Conservation (phyloP, 139 green algal species). For the Spirogloea muscicola region DNA sequence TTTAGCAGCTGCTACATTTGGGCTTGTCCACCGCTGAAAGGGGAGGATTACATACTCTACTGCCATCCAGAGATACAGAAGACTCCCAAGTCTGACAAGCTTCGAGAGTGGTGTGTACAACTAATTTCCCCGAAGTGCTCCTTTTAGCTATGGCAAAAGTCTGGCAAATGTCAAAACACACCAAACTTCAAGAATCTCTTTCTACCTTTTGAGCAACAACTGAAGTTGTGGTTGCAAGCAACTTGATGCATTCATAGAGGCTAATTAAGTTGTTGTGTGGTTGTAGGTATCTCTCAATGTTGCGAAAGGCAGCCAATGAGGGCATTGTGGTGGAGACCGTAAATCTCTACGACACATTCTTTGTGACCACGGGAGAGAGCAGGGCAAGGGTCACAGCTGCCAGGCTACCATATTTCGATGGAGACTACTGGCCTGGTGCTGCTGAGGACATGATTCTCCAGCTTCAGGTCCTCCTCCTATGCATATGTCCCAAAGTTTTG, state of each 20-base stretch:
- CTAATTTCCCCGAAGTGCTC: too few species aligned
- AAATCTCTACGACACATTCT: conserved; percentile 95
- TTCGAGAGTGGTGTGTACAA: conserved; percentile 90
- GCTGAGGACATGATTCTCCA: conserved; percentile 58
- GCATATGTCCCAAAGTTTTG: too few species aligned
- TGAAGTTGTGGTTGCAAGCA: too few species aligned
- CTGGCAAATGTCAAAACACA: too few species aligned
- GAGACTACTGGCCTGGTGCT: conserved; percentile 96
- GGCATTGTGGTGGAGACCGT: conserved; percentile 73
- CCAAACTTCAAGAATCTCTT: too few species aligned
- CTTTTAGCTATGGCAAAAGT: too few species aligned
- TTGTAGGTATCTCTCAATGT: conserved; percentile 80
- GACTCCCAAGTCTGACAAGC: conserved; percentile 77
- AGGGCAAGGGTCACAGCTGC: conserved; percentile 45
- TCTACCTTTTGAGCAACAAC: too few species aligned
- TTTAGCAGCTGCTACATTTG: conserved; percentile 97
- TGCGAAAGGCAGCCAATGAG: conserved; percentile 63
- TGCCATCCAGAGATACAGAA: conserved; percentile 95
- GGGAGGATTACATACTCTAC: conserved; percentile 99
- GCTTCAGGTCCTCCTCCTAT: too few species aligned
- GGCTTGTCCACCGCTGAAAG: conserved; percentile 91
- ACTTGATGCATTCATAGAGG: too few species aligned
- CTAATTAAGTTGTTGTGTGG: too few species aligned
- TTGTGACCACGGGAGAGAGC: conserved; percentile 70
- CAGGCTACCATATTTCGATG: conserved; percentile 93